Base-by-base conservation (phyloP, 257 asterid species). In the Nicotiana obtusifolia region DNA sequence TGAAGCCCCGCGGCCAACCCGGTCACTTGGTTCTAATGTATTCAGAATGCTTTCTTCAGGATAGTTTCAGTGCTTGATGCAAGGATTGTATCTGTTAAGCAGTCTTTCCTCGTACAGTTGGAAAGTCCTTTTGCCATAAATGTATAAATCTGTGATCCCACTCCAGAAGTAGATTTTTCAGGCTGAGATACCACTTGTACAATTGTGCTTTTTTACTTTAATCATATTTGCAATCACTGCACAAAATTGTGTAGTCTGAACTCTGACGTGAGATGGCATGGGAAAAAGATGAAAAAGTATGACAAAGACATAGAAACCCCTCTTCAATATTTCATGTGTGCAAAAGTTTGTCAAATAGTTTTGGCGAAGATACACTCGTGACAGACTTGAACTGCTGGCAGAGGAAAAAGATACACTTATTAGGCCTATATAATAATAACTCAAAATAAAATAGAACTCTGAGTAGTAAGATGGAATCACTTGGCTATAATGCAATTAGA, bases 41-140 rank as follows among this genome's bases (percentile, higher is more conserved):
- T 94, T 93, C 83, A 33, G 37, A 33, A 33, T 33, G 37, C 0
- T 33, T 33, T 33, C 37, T 33, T 33, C 37, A 33, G 6, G 96
- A 88, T 90, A 89, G 84, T 91, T 86, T 94, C 98, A 0, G 97
- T 94, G 79, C 92, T 91, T 10, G 97, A 93, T 37, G 97, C 98
- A 83, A 85, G 77, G 20, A 93, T 78, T 71, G 94, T 92, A 83
- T 87, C 92, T 22, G 75, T 49, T 76, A 93, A 81, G 87, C 97
- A 91, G 47, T 89, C 87, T 53, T 84, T 85, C 35, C 71, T 83
- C 0, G 79, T 69, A 49, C 64, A 86, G 17, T 87, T 69, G 28
- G 85, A 78, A 28, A 93, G 90, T 26, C 86, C 88, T 78, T 82
- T 82, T 65, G 84, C 76, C 81, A 94, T 80, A 80, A 82, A 86